Evolutionary conservation across 208 protist species (phyloP), one percentile per base, ranked within the genome.

Genomic region (Leishmania tarentolae): DNA sequence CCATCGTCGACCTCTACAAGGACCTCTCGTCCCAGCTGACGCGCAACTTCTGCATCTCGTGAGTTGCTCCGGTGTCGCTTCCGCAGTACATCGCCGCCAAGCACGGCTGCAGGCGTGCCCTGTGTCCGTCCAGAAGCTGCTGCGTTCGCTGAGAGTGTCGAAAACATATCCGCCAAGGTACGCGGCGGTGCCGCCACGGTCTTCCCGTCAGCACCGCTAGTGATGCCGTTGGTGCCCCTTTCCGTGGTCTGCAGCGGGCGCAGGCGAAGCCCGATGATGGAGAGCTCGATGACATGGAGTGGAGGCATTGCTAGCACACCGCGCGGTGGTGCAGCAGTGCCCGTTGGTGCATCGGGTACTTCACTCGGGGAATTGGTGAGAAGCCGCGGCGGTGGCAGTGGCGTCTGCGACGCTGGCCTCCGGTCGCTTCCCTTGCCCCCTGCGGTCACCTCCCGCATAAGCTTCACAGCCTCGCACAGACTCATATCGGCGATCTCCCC

Each of bases 161-260:
- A 61, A 63, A 85, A 85, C 82, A 85, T 85, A 9, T 78, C 66
- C 28, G 57, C 72, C 52, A 85, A 40, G 28, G 77, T 79, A 13
- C 76, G 78, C 56, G 81, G 82, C 50, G 72, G 13, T 35, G 52
- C 1, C n/a, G 46, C 56, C 6, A 44, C 15, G 13, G 61, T 56
- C 3, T 28, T 75, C 4, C 40, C 56, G 15, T 44, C 53, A 65
- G 21, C 15, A 59, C 8, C 40, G 19, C 47, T 40, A 37, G 31
- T 68, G 44, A 31, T 17, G 31, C 44, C 75, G 42, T 19, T 24
- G 24, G 42, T 56, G 31, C 40, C 11, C 50, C 7, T 37, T 46
- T 77, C 44, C 31, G 40, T 50, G 44, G 56, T 21, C 42, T 13
- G 61, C 47, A 50, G 61, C 0, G 63, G 17, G 56, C 56, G 42